Evolutionary conservation across 164 flowering plant genomes (phyloP), one percentile per base, ranked within the genome.

Genomic region (Sextonia rubra): DNA sequence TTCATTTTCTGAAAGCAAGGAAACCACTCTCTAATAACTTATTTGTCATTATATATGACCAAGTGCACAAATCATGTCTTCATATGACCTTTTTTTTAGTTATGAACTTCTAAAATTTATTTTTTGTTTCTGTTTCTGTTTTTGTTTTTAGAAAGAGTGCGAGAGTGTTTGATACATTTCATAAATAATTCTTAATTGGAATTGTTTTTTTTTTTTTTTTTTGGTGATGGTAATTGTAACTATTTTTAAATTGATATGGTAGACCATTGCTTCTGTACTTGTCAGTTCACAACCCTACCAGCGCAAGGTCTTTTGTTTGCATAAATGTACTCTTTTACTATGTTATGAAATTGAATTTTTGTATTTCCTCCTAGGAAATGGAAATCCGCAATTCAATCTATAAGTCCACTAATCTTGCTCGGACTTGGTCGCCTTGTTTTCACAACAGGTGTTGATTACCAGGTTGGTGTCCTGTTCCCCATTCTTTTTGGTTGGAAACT

Each of bases 371-470:
- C 44, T 72, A 92, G 97, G 87, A 86, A 78, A 24, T 83, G 85
- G 90, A 89, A 73, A 79, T 68, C 83, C 73, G 84, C 86, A 58
- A 60, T 92, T 63, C 77, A 70, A 64, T 86, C 96, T 37, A 75
- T 87, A 62, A 81, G 90, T 82, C 99, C 99, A 25, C 81, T 92
- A 20, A 74, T 92, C 73, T 20, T 92, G 55, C 81, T 92, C 49
- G 97, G 99, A 69, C 77, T 94, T 83, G 89, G 81, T 75, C 91
- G 99, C 55, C 85, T 94, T 69, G 30, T 91, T 73, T 80, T 88
- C 71, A 94, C 99, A 1, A 22, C 82, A 30, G 88, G 94, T 68
- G 91, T 91, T 22, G 89, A 92, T 75, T 94, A 94, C 82, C 97
- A 94, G 97, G 97, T 94, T 82, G 15, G 69, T 2, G 27, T 47